Conservation (phyloP, 768 basidiomycete species). For the Hericium erinaceus region DNA sequence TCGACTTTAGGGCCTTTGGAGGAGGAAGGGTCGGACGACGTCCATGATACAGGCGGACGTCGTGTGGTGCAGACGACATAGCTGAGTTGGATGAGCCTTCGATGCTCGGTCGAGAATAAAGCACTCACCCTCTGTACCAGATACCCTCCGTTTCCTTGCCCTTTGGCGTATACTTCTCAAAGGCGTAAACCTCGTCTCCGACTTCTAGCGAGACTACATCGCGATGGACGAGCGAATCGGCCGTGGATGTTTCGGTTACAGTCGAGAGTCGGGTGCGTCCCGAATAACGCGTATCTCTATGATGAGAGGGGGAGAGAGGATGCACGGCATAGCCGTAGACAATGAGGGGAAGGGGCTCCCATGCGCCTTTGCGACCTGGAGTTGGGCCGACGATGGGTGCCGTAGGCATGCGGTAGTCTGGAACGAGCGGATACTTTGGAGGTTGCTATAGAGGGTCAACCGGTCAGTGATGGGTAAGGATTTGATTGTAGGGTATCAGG, state of each 20-base stretch:
- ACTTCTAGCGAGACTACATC: constrained; percentile 85
- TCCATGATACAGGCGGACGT: constrained; percentile 62
- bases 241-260: constrained; percentile 49
- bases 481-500: too few species aligned
- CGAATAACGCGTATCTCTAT: constrained; percentile 62
- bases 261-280: constrained; percentile 48
- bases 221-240: constrained; percentile 54
- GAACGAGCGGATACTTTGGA: not conserved
- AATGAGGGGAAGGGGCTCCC: constrained; percentile 62
- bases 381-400: constrained; percentile 10
- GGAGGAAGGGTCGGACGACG: constrained; percentile 46
- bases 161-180: constrained; percentile 78
- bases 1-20: constrained; percentile 52
- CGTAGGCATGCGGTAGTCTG: constrained; percentile 3
- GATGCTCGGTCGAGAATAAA: not conserved
- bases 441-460: too few species aligned
- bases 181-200: constrained; percentile 95
- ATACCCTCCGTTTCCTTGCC: constrained; percentile 67
- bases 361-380: constrained; percentile 33
- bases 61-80: constrained; percentile 83
- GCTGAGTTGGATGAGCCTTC: constrained; percentile 27
- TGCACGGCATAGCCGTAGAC: constrained; percentile 91
- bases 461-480: too few species aligned
- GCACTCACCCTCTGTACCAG: constrained; percentile 91
- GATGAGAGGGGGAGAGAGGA: constrained; percentile 66